Evolutionary conservation across 1,284 basidiomycete genomes (phyloP), one percentile per base, ranked within the genome.

Genomic region (Volvariella volvacea): DNA sequence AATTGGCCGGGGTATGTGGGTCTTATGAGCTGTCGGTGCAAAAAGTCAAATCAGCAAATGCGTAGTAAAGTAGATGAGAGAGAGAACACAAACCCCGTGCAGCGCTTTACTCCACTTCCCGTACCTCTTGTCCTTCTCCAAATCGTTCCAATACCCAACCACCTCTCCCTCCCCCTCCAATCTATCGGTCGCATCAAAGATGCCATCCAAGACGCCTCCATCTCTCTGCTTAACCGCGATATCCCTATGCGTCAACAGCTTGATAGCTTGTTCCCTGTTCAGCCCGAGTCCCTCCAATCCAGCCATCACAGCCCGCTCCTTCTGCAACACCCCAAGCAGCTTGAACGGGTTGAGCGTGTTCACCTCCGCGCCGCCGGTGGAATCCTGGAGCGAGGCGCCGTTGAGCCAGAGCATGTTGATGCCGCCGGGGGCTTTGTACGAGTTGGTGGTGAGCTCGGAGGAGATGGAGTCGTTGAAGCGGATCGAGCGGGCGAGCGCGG

Each of bases 131-230:
- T 97, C 94, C 49, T 81, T 87, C 64, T 91, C 85, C 19, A 98
- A 63, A 62, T 98, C 85, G 62, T 98, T 98, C 78, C 87, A 84
- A 80, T 88, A 98, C 0, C 82, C 59, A 41, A 96, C 77, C 2
- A 85, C 73, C 12, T 69, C 74, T 0, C 85, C 88, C 8, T 20
- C 34, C 1, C 77, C 87, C 61, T 96, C 93, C 3, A 59, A 55
- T n/a, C 88, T 70, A 59, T 97, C 93, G 49, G 88, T 91, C 1
- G 90, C 86, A 61, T 96, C 93, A 42, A 93, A 85, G 8, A 94
- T 55, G 0, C 83, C 86, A 47, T 92, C 89, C 25, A 88, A 58
- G 3, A 76, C 70, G 42, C 74, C 78, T 14, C 60, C 63, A 4
- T 59, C 67, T 42, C 63, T 69, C 50, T 81, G 76, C 1, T 76